phyloP scores from a whole-genome alignment of 208 protist species.

The Herpetomonas samuelpessoai region DNA sequence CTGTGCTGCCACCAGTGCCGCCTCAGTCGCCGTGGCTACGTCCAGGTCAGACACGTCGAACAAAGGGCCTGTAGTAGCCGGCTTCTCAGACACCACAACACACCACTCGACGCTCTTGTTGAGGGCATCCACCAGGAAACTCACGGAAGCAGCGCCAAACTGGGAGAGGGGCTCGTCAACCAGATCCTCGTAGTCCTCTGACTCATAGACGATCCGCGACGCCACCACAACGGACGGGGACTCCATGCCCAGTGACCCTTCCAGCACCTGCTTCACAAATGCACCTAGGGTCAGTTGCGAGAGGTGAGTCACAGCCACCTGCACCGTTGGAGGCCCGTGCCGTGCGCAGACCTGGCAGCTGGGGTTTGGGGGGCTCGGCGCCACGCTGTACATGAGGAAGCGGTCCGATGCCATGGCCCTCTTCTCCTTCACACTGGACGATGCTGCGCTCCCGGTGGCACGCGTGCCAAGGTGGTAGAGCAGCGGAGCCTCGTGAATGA shows the following conservation, averaged over 20 bases:
- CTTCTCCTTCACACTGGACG: background rate
- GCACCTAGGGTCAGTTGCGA: conserved; percentile 30
- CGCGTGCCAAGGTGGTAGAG: background rate
- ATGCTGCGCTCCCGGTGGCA: background rate
- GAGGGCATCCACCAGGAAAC: background rate
- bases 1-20: conserved; percentile 5
- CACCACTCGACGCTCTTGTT: conserved; percentile 65
- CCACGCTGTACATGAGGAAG: conserved; percentile 61
- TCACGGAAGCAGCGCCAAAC: conserved; percentile 1
- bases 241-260: conserved; percentile 26
- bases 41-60: too few species aligned
- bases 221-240: conserved; percentile 42
- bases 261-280: conserved; percentile 41
- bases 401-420: conserved; percentile 19
- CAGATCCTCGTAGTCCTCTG: conserved; percentile 71
- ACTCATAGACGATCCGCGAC: conserved; percentile 65
- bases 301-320: conserved; percentile 20
- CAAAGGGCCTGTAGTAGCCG: too few species aligned
- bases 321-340: conserved; percentile 31
- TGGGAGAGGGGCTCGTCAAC: conserved; percentile 19
- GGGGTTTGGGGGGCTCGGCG: conserved; percentile 31
- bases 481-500: conserved; percentile 3
- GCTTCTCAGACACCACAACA: conserved; percentile 43
- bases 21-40: too few species aligned
- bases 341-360: conserved; percentile 48